Evolutionary conservation across 441 rosid genomes (phyloP).

Genomic region (Corymbia citriodora): DNA sequence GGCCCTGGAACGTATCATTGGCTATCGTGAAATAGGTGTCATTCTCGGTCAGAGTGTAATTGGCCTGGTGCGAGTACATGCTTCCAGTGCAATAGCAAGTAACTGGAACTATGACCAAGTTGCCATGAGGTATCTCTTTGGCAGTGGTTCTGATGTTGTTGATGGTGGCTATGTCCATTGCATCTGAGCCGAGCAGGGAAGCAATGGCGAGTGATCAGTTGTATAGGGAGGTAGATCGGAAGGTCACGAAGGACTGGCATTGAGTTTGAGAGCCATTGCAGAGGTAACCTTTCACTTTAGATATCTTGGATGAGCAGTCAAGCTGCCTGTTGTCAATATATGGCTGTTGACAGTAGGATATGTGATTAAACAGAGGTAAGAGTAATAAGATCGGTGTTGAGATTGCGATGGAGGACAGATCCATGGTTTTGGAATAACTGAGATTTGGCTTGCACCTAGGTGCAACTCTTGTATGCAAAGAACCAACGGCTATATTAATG

Average conservation of each 20-base stretch:
- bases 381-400: background rate
- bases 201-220: background rate
- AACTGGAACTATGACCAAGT: background rate
- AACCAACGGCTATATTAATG: background rate
- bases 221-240: background rate
- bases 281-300: background rate
- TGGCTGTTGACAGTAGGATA: background rate
- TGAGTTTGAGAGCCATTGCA: background rate
- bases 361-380: background rate
- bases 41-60: background rate
- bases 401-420: background rate
- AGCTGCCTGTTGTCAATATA: background rate
- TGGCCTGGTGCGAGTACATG: background rate
- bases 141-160: background rate
- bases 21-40: background rate
- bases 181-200: background rate
- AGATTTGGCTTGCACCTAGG: fast-evolving
- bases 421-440: background rate
- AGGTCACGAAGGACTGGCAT: background rate
- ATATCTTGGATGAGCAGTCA: background rate
- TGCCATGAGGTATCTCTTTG: background rate
- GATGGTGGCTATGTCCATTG: background rate
- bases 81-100: background rate
- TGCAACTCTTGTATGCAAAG: background rate
- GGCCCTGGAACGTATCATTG: background rate